phyloP scores from a whole-genome alignment of 2,329 filamentous ascomycete species.

The Aspergillus sp. region DNA sequence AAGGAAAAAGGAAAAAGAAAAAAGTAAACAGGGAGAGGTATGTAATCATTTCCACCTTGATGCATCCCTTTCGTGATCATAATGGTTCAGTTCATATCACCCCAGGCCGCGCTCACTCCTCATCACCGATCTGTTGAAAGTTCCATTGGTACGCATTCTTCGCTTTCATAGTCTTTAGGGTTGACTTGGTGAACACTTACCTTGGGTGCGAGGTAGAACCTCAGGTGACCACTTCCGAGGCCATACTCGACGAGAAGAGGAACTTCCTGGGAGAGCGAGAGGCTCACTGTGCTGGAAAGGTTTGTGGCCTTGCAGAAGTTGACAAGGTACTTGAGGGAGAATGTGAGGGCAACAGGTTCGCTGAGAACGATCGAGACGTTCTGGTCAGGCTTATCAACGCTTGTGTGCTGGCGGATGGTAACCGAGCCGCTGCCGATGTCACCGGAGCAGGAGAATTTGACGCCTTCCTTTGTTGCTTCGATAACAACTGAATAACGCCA shows the following conservation, averaged over 20 bases:
- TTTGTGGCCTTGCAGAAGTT: slow-evolving; percentile 99
- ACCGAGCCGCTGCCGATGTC: slow-evolving; percentile 96
- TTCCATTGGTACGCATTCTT: slow-evolving; percentile 3
- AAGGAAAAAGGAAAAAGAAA: slow-evolving; percentile 22
- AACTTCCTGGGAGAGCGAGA: slow-evolving; percentile 94
- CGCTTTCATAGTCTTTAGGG: neutral
- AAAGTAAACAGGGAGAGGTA: slow-evolving; percentile 14
- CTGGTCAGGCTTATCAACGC: slow-evolving; percentile 82
- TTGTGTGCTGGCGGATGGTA: slow-evolving; percentile 82
- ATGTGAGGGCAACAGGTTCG: slow-evolving; percentile 91
- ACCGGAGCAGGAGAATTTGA: slow-evolving; percentile 90
- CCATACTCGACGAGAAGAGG: slow-evolving; percentile 92
- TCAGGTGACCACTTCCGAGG: slow-evolving; percentile 80
- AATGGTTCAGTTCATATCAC: slow-evolving; percentile 20
- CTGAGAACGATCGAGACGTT: slow-evolving; percentile 87
- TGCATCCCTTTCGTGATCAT: slow-evolving; percentile 28
- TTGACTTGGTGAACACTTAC: slow-evolving; percentile 50
- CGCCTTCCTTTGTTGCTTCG: slow-evolving; percentile 93
- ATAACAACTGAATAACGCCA: slow-evolving; percentile 68
- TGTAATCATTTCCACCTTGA: slow-evolving; percentile 52
- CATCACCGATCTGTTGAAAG: slow-evolving; percentile 61
- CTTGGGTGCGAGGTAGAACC: slow-evolving; percentile 99
- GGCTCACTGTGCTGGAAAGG: slow-evolving; percentile 77
- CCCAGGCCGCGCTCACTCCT: slow-evolving; percentile 40
- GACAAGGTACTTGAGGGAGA: slow-evolving; percentile 98